Conservation (phyloP, 129 eudicot genomes). For the Saussurea involucrata region DNA sequence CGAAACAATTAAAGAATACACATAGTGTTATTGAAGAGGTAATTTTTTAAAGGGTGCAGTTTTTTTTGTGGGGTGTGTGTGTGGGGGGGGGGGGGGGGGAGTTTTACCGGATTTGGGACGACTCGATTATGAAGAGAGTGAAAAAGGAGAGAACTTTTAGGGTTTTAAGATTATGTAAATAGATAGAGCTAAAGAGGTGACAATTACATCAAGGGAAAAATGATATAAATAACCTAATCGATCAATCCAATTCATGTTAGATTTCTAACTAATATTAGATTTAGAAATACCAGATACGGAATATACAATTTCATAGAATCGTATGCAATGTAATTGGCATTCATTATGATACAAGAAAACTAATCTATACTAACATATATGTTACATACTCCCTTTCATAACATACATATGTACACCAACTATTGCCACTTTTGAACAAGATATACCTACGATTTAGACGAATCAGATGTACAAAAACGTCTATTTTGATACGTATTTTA, state of each 20-base stretch:
- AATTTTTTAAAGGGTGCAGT: too few species aligned
- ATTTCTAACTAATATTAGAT: neutral
- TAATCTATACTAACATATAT: conserved; percentile 2
- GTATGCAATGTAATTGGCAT: neutral
- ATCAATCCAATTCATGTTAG: neutral
- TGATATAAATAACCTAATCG: too few species aligned
- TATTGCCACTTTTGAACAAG: conserved; percentile 1
- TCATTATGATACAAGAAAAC: conserved; percentile 8
- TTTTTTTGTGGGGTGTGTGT: too few species aligned
- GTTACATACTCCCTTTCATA: neutral
- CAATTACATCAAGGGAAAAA: too few species aligned
- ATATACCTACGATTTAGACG: neutral
- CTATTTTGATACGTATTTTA: neutral
- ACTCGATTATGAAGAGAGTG: too few species aligned
- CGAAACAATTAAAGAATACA: too few species aligned
- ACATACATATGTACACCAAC: conserved; percentile 14
- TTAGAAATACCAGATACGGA: neutral
- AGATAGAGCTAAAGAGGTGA: too few species aligned
- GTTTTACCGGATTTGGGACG: too few species aligned
- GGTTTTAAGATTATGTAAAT: too few species aligned
- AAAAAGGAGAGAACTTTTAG: too few species aligned
- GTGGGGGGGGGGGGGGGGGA: too few species aligned
- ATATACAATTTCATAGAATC: neutral
- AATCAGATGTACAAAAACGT: neutral
- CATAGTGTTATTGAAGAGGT: too few species aligned